phyloP scores from a whole-genome alignment of 106 monocot genomes.

The Iris macrosiphon region DNA sequence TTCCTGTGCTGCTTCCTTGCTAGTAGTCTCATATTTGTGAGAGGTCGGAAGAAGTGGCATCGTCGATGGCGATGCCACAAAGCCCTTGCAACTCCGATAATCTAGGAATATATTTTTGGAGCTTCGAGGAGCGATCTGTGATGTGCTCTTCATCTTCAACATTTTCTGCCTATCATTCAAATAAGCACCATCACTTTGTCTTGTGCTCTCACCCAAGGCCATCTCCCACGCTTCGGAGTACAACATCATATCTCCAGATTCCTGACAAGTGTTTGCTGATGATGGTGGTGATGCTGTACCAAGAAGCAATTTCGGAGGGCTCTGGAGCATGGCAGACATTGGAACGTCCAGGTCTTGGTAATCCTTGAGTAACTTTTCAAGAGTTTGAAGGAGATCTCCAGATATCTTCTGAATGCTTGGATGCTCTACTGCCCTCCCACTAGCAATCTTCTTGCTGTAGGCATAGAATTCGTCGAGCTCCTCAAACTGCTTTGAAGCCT shows the following conservation, averaged over 20 bases:
- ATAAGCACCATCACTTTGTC: constrained; percentile 3
- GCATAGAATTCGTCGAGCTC: constrained; percentile 7
- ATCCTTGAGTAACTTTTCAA: constrained; percentile 26
- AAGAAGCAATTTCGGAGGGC: constrained; percentile 9
- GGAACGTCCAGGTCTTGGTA: not conserved
- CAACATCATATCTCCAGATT: not conserved
- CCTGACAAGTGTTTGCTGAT: not conserved
- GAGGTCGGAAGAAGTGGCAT: not conserved
- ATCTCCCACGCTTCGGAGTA: constrained; percentile 29
- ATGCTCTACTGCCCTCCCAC: constrained; percentile 37
- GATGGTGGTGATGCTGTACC: not conserved
- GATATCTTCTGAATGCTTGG: constrained; percentile 51
- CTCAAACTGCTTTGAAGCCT: constrained; percentile 2
- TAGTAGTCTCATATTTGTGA: not conserved
- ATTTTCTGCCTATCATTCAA: not conserved
- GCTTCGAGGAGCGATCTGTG: not conserved
- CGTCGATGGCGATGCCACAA: not conserved
- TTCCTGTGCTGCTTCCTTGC: not conserved
- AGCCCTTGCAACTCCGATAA: not conserved
- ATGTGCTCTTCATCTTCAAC: not conserved
- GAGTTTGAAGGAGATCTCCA: constrained; percentile 18
- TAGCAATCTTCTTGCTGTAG: constrained; percentile 25
- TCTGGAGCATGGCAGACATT: not conserved
- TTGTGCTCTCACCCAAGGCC: constrained; percentile 22
- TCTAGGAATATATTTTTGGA: constrained; percentile 21